Percentiles rank a stretch among this genome's conserved stretches.
phyloP scores from a whole-genome alignment of 2,329 filamentous ascomycete genomes.

The Arthrobotrys iridis region DNA sequence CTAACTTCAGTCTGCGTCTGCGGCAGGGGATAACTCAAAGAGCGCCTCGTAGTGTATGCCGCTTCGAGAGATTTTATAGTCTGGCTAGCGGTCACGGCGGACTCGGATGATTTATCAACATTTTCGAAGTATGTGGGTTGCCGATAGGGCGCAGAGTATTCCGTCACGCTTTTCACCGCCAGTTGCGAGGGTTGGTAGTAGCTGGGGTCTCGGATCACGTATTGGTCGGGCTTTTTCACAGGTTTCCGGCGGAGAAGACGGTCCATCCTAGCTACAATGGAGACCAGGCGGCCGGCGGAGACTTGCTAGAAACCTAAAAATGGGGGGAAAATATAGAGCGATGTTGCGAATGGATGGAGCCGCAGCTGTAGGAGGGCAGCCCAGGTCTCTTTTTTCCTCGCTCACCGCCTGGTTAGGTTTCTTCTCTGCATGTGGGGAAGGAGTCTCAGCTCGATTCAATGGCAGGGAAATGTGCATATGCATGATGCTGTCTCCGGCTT shows the following conservation, averaged over 20 bases:
- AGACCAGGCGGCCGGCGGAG: background rate
- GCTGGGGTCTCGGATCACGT: background rate
- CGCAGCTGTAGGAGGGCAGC: constrained; percentile 6
- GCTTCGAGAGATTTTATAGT: constrained; percentile 43
- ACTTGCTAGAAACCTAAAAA: background rate
- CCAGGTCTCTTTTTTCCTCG: background rate
- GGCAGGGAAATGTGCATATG: constrained; percentile 1
- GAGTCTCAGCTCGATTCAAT: constrained; percentile 12
- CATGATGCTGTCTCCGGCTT: constrained; percentile 2
- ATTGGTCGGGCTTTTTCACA: constrained; percentile 8
- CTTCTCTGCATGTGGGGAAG: constrained; percentile 5
- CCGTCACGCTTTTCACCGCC: background rate
- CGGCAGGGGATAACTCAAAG: constrained; percentile 26
- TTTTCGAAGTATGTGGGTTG: constrained; percentile 15
- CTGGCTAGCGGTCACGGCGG: constrained; percentile 5
- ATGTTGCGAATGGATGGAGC: background rate
- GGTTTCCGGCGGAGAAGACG: constrained; percentile 29
- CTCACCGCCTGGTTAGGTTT: background rate
- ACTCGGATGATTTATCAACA: constrained; percentile 21
- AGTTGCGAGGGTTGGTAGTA: background rate
- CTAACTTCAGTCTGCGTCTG: constrained; percentile 16
- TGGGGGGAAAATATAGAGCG: background rate
- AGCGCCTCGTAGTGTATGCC: constrained; percentile 31
- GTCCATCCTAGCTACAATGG: background rate
- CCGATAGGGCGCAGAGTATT: background rate